phyloP scores from a whole-genome alignment of 2,329 filamentous ascomycete species.

The Aspergillus terreus region DNA sequence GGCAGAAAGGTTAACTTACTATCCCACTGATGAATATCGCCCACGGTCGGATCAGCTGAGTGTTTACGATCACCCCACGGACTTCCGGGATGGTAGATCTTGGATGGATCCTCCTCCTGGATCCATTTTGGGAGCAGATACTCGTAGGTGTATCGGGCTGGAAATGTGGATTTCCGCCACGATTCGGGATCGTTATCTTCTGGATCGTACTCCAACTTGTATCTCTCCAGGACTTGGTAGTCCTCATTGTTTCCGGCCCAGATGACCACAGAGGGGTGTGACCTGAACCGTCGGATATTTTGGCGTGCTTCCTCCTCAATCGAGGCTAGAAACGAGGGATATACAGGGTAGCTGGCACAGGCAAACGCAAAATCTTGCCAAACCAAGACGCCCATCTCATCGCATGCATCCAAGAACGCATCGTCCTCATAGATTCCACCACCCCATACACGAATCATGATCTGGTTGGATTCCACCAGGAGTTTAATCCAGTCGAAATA shows the following conservation, averaged over 20 bases:
- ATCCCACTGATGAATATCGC: conserved; percentile 95
- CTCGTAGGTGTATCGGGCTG: conserved; percentile 89
- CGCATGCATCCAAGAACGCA: conserved; percentile 69
- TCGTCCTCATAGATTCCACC: conserved; percentile 75
- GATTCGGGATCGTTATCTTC: conserved; percentile 72
- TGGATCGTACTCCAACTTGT: conserved; percentile 70
- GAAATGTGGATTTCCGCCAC: conserved; percentile 84
- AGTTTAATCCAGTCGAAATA: conserved; percentile 58
- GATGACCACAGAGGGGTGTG: conserved; percentile 82
- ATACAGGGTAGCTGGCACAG: conserved; percentile 69
- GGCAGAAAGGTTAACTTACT: conserved; percentile 36
- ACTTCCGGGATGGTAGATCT: conserved; percentile 76
- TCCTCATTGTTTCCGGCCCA: conserved; percentile 95
- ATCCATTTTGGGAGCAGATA: conserved; percentile 76
- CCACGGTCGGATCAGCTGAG: conserved; percentile 71
- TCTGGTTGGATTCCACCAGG: conserved; percentile 57
- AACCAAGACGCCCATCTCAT: conserved; percentile 71
- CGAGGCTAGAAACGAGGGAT: conserved; percentile 57
- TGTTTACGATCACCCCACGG: conserved; percentile 77
- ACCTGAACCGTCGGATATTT: conserved; percentile 66
- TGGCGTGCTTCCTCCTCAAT: conserved; percentile 62
- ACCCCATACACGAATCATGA: conserved; percentile 64
- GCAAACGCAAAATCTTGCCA: conserved; percentile 87
- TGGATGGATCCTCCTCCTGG: conserved; percentile 60
- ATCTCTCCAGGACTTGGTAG: conserved; percentile 75